These are phyloP conservation scores for Penicillium oxalicum DNA, from an alignment of 2,329 filamentous ascomycete species.

Conservation along the genomic window DNA sequence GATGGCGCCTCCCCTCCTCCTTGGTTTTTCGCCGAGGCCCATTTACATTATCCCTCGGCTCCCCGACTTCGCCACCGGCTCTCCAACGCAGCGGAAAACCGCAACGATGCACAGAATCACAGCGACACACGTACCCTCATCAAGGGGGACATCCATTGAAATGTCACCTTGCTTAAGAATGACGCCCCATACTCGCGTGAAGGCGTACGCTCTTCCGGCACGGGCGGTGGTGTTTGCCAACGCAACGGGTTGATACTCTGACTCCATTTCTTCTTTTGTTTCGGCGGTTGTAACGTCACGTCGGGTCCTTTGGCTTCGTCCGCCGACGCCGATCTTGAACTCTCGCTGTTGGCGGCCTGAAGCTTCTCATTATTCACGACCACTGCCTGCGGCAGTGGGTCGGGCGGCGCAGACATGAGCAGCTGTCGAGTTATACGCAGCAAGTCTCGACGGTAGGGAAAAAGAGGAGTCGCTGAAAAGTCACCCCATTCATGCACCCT, in stretches of 20 bases:
- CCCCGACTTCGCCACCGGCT: no score
- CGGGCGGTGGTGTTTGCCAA: conserved; percentile 47
- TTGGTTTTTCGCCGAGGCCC: neutral
- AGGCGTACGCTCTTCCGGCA: conserved; percentile 48
- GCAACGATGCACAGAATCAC: no score
- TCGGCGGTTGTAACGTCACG: conserved; percentile 1
- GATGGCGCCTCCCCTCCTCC: neutral
- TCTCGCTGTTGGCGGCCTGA: conserved; percentile 8
- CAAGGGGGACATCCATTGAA: conserved; percentile 83
- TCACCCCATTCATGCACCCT: no score
- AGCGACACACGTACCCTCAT: conserved; percentile 56
- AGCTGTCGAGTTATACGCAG: neutral
- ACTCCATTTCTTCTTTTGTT: conserved; percentile 31
- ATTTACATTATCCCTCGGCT: neutral
- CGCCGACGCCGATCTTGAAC: conserved; percentile 10
- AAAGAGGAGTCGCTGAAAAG: no score
- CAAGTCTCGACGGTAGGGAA: no score
- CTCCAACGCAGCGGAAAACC: neutral
- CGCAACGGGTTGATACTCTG: conserved; percentile 41
- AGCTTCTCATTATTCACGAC: conserved; percentile 15
- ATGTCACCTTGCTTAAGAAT: conserved; percentile 70
- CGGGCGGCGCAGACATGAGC: conserved; percentile 12
- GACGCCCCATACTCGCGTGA: conserved; percentile 68
- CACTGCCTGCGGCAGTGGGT: conserved; percentile 14
- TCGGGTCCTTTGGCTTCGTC: conserved; percentile 13